Percentiles rank a stretch among this genome's conserved stretches.
Conservation (phyloP, 805 yeast species). For the Lipomyces anomalus region DNA sequence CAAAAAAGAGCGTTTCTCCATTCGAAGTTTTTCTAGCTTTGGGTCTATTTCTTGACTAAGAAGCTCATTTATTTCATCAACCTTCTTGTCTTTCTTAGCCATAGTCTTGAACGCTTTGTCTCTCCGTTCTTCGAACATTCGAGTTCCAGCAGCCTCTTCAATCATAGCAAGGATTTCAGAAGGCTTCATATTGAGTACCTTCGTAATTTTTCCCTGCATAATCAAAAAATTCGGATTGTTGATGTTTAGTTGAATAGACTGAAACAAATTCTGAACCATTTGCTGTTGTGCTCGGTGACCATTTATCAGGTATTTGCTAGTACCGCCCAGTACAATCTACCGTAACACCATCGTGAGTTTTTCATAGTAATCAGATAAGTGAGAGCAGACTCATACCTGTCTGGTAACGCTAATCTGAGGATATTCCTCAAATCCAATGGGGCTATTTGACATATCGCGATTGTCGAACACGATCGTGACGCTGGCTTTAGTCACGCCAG, state of each 20-base stretch:
- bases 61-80: conserved; percentile 66
- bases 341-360: neutral
- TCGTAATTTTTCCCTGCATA: conserved; percentile 98
- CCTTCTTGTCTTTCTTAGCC: conserved; percentile 81
- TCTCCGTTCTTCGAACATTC: conserved; percentile 88
- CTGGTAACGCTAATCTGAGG: conserved; percentile 84
- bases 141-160: conserved; percentile 98
- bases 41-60: conserved; percentile 89
- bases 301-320: conserved; percentile 84
- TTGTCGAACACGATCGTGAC: conserved; percentile 96
- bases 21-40: conserved; percentile 69
- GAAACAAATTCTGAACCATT: conserved; percentile 82
- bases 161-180: conserved; percentile 80
- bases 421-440: conserved; percentile 78
- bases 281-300: conserved; percentile 96
- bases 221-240: conserved; percentile 95
- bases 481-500: conserved; percentile 94
- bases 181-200: conserved; percentile 94
- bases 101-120: conserved; percentile 88
- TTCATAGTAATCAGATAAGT: neutral
- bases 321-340: conserved; percentile 74
- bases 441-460: conserved; percentile 64
- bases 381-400: conserved; percentile 40
- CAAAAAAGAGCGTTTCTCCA: conserved; percentile 73
- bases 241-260: conserved; percentile 90